Percentiles rank a stretch among this genome's conserved stretches.
Evolutionary conservation across 768 basidiomycete species (phyloP).

Genomic region (Hericium coralloides): DNA sequence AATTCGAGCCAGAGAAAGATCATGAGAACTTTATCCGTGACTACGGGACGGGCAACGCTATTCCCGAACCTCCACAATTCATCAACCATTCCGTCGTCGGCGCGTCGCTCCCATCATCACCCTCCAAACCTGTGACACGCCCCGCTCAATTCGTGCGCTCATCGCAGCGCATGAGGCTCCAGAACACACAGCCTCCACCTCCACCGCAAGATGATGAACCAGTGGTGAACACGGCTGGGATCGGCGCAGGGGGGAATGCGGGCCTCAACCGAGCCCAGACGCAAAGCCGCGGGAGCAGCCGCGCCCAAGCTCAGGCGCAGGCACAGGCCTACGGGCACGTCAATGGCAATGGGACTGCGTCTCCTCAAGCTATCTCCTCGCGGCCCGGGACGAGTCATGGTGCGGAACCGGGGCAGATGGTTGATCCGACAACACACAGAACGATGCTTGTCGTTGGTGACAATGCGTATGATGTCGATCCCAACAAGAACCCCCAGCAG

Average conservation of each 20-base stretch:
- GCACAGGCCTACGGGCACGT: constrained; percentile 3
- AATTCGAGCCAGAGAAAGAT: constrained; percentile 81
- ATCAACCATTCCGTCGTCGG: constrained; percentile 60
- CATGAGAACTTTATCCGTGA: constrained; percentile 83
- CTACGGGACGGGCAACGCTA: constrained; percentile 81
- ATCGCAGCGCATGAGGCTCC: constrained; percentile 25
- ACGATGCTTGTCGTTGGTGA: constrained; percentile 65
- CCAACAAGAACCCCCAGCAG: constrained; percentile 47
- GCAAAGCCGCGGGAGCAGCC: constrained; percentile 20
- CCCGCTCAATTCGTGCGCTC: constrained; percentile 43
- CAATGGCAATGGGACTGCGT: constrained; percentile 7
- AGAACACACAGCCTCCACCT: constrained; percentile 22
- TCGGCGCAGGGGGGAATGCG: constrained; percentile 52
- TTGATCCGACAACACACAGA: constrained; percentile 38
- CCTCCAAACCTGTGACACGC: constrained; percentile 45
- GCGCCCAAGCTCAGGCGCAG: constrained; percentile 4
- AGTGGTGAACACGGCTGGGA: constrained; percentile 52
- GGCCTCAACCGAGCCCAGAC: constrained; percentile 23
- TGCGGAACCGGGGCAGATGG: neutral
- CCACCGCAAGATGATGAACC: constrained; percentile 34
- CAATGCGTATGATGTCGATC: constrained; percentile 60
- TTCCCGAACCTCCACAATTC: constrained; percentile 83
- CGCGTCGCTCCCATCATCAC: constrained; percentile 54
- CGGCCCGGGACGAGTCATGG: neutral
- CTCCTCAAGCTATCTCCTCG: constrained; percentile 2